Conservation (phyloP, 306 rosid genomes). For the Ormosia semicastrata region DNA sequence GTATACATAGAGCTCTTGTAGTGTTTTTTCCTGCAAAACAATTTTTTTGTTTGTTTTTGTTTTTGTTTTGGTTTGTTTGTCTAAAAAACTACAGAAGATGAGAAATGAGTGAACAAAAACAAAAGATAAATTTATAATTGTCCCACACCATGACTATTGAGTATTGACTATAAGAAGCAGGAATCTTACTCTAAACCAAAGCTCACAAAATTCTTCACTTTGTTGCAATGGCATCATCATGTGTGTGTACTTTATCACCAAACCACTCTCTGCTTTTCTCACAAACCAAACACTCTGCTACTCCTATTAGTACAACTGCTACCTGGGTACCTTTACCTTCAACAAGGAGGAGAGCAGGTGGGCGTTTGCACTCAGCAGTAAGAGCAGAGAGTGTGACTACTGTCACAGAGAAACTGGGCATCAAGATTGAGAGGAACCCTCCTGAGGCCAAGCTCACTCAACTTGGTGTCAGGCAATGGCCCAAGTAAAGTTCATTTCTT, state of each 20-base stretch:
- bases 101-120: conserved; percentile 39
- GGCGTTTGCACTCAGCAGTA: conserved; percentile 9
- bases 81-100: conserved; percentile 31
- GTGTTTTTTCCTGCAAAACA: background rate
- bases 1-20: background rate
- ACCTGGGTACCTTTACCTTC: background rate
- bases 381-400: conserved; percentile 53
- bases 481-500: conserved; percentile 49
- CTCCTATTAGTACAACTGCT: background rate
- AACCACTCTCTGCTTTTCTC: conserved; percentile 17
- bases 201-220: background rate
- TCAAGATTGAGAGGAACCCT: conserved; percentile 80
- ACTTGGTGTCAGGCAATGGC: conserved; percentile 64
- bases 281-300: conserved; percentile 21
- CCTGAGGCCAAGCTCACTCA: conserved; percentile 63
- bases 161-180: background rate
- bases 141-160: background rate
- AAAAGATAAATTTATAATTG: background rate
- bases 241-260: conserved; percentile 22
- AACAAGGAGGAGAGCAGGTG: background rate
- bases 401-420: conserved; percentile 60
- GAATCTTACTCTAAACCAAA: background rate
- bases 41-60: background rate
- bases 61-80: background rate
- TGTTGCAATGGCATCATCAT: conserved; percentile 38